Evolutionary conservation across 352 stramenopile species (phyloP).

Genomic region (Plasmopara halstedii): DNA sequence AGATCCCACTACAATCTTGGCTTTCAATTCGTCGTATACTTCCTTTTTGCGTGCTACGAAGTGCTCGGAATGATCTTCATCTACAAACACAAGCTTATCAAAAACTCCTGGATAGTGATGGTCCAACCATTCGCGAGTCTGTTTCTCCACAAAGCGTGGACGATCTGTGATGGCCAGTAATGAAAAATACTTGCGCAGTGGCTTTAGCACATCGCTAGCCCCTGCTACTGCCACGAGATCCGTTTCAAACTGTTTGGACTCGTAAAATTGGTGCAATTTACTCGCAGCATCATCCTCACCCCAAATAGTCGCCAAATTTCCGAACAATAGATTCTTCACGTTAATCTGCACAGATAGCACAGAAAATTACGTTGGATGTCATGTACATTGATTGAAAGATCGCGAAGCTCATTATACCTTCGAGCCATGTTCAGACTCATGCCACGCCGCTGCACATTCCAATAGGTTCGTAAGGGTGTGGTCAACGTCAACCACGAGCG

Average conservation of each 20-base stretch:
- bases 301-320: conserved; percentile 31
- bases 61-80: conserved; percentile 32
- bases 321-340: conserved; percentile 6
- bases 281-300: conserved; percentile 15
- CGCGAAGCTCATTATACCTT: conserved; percentile 15
- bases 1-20: conserved; percentile 45
- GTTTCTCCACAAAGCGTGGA: conserved; percentile 49
- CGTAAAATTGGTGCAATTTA: conserved; percentile 41
- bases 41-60: conserved; percentile 45
- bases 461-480: conserved; percentile 49
- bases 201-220: conserved; percentile 36
- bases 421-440: conserved; percentile 31
- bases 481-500: conserved; percentile 57
- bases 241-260: conserved; percentile 37
- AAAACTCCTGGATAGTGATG: conserved; percentile 53
- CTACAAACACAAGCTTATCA: conserved; percentile 67
- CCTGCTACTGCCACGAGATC: conserved; percentile 25
- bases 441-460: conserved; percentile 39
- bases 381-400: conserved; percentile 11
- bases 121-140: conserved; percentile 72
- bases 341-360: conserved; percentile 17
- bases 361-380: too few relatives aligned
- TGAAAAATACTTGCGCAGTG: conserved; percentile 54
- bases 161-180: conserved; percentile 53
- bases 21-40: conserved; percentile 54